These are phyloP conservation scores for Dissophora ornata DNA, from an alignment of 192 early-diverging fungal species.

Conservation along the genomic window DNA sequence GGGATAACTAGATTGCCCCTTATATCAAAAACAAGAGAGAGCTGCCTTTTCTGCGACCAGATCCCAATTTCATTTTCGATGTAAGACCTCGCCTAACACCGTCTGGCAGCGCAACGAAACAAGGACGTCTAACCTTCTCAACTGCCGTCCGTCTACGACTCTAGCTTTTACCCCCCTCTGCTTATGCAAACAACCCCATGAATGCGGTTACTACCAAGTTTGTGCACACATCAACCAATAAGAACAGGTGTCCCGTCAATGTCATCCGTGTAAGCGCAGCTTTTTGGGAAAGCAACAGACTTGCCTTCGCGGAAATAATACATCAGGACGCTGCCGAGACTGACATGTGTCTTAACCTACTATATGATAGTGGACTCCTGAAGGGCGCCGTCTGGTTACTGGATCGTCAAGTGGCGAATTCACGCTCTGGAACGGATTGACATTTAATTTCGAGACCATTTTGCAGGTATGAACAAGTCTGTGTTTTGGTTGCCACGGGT, in stretches of 20 bases:
- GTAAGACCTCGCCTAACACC: constrained; percentile 63
- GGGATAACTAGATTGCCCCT: constrained; percentile 47
- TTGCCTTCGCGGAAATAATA: too few relatives aligned
- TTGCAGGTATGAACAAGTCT: too few relatives aligned
- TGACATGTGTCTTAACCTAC: not conserved
- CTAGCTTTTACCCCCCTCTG: constrained; percentile 76
- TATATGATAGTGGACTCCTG: constrained; percentile 89
- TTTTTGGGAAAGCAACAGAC: too few relatives aligned
- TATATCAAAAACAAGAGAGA: constrained; percentile 65
- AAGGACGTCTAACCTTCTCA: too few relatives aligned
- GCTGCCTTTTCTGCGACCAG: constrained; percentile 70
- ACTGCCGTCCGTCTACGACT: constrained; percentile 12
- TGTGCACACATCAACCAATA: constrained; percentile 94
- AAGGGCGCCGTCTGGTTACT: constrained; percentile 93
- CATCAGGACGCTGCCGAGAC: too few relatives aligned
- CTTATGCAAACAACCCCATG: constrained; percentile 72
- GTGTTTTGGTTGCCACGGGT: too few relatives aligned
- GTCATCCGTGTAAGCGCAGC: constrained; percentile 77
- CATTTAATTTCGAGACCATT: constrained; percentile 99
- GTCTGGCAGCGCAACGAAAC: too few relatives aligned
- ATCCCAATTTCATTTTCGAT: constrained; percentile 78
- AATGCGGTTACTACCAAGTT: constrained; percentile 87
- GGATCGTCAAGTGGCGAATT: constrained; percentile 95
- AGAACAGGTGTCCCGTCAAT: constrained; percentile 90
- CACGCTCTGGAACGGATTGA: constrained; percentile 96